Percentiles rank a stretch among this genome's conserved stretches.
phyloP scores from a whole-genome alignment of 2,329 filamentous ascomycete genomes.

The Aspergillus sp. region DNA sequence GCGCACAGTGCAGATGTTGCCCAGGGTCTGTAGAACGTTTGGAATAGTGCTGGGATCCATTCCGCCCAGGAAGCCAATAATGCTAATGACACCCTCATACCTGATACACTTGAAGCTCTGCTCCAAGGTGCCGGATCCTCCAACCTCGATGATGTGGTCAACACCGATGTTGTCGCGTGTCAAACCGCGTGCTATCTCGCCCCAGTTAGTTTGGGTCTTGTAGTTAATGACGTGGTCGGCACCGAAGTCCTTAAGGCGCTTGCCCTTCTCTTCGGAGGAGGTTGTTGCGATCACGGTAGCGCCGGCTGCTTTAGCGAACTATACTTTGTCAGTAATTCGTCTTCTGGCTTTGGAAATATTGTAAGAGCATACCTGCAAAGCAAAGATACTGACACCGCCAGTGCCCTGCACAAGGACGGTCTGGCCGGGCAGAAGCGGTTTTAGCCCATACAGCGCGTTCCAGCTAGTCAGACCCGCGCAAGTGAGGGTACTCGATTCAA shows the following conservation, averaged over 20 bases:
- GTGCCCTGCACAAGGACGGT: slow-evolving; percentile 62
- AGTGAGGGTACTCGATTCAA: slow-evolving; percentile 58
- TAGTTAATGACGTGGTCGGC: slow-evolving; percentile 64
- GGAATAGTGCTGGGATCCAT: slow-evolving; percentile 49
- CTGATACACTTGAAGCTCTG: slow-evolving; percentile 56
- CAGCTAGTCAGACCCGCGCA: slow-evolving; percentile 66
- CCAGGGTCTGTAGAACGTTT: slow-evolving; percentile 52
- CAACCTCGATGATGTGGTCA: slow-evolving; percentile 66
- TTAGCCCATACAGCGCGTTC: slow-evolving; percentile 64
- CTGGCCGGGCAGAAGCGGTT: slow-evolving; percentile 53
- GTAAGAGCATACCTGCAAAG: slow-evolving; percentile 45
- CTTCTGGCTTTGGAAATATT: background rate
- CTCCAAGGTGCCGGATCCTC: slow-evolving; percentile 60
- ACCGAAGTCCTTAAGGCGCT: slow-evolving; percentile 55
- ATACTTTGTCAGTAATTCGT: background rate
- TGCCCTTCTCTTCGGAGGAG: slow-evolving; percentile 55
- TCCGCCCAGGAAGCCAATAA: slow-evolving; percentile 61
- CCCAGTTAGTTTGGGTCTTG: slow-evolving; percentile 58
- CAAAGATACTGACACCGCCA: slow-evolving; percentile 61
- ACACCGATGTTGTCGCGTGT: slow-evolving; percentile 56
- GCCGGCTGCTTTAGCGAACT: slow-evolving; percentile 53
- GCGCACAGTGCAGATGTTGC: slow-evolving; percentile 54
- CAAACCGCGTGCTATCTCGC: slow-evolving; percentile 54
- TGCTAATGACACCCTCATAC: slow-evolving; percentile 55
- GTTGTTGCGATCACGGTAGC: slow-evolving; percentile 61